A percentile compares a stretch with the other conserved stretches of the same genome.
These are phyloP conservation scores for Cryphonectria radicalis DNA, from an alignment of 2,329 filamentous ascomycete species.

Conservation along the genomic window DNA sequence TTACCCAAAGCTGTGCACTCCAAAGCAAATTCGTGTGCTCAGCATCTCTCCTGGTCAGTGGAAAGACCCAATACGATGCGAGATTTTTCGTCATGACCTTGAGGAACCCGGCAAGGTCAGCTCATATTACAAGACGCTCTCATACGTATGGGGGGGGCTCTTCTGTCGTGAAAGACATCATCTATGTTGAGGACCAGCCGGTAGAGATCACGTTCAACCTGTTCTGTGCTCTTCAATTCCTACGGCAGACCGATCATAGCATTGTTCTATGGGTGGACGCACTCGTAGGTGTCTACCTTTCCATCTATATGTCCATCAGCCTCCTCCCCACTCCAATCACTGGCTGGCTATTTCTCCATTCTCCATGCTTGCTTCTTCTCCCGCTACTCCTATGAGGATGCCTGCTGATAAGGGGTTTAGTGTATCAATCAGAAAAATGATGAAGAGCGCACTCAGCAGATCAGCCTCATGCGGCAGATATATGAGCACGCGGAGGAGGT, in stretches of 20 bases:
- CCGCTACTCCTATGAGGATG: not conserved
- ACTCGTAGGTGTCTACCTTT: not conserved
- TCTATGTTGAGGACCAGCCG: not conserved
- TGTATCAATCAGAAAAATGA: constrained; percentile 21
- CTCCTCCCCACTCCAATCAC: not conserved
- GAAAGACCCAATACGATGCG: constrained; percentile 16
- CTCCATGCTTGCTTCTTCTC: not conserved
- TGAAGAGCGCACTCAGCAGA: constrained; percentile 2
- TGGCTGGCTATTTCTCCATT: not conserved
- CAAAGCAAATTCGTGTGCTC: not conserved
- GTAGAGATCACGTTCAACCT: constrained; percentile 17
- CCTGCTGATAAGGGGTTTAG: not conserved
- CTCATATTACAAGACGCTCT: constrained; percentile 13
- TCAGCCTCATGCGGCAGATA: constrained; percentile 18
- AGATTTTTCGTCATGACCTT: not conserved
- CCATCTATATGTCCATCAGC: not conserved
- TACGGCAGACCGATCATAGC: not conserved
- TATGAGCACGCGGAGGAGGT: constrained; percentile 15
- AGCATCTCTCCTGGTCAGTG: constrained; percentile 6
- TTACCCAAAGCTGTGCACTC: not conserved
- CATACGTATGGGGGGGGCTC: constrained; percentile 20
- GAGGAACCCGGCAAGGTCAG: not conserved
- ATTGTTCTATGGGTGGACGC: constrained; percentile 13
- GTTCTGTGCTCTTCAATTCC: constrained; percentile 11
- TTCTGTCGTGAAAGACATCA: not conserved